phyloP scores from a whole-genome alignment of 23 red algal species.

The Gracilaria caudata region DNA sequence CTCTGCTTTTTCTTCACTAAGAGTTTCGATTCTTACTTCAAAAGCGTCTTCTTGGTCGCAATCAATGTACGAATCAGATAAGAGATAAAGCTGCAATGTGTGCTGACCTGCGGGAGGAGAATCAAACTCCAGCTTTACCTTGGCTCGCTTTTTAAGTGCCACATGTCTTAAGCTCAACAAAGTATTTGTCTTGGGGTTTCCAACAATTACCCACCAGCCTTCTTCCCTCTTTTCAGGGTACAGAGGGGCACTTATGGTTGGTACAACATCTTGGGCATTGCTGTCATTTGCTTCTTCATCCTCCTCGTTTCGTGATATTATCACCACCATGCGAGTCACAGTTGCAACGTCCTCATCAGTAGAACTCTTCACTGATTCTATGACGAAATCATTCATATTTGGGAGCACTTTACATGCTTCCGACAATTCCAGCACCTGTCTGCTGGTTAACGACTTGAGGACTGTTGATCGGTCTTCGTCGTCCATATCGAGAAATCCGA shows the following conservation, averaged over 20 bases:
- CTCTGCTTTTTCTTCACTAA: not conserved
- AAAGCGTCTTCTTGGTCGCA: constrained; percentile 77
- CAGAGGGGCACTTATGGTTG: constrained; percentile 49
- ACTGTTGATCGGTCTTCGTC: constrained; percentile 51
- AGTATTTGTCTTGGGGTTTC: constrained; percentile 55
- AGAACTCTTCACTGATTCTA: constrained; percentile 25
- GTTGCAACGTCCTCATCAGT: constrained; percentile 35
- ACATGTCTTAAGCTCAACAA: constrained; percentile 75
- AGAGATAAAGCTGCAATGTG: constrained; percentile 60
- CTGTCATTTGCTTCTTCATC: constrained; percentile 45
- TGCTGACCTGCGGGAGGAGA: constrained; percentile 70
- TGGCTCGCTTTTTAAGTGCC: constrained; percentile 27
- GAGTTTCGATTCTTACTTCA: constrained; percentile 4
- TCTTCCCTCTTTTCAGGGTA: constrained; percentile 81
- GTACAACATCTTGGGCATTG: constrained; percentile 15
- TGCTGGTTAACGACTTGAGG: constrained; percentile 47
- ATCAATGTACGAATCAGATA: constrained; percentile 83
- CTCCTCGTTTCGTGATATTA: constrained; percentile 53
- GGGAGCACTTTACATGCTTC: constrained; percentile 81
- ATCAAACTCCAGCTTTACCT: constrained; percentile 65
- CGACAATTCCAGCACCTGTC: constrained; percentile 67
- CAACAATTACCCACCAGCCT: constrained; percentile 92
- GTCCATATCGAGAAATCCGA: constrained; percentile 86
- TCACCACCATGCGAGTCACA: constrained; percentile 35
- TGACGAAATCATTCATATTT: constrained; percentile 61